Base-by-base conservation (phyloP, 2,329 filamentous ascomycete species). In the Nigrospora sphaerica region DNA sequence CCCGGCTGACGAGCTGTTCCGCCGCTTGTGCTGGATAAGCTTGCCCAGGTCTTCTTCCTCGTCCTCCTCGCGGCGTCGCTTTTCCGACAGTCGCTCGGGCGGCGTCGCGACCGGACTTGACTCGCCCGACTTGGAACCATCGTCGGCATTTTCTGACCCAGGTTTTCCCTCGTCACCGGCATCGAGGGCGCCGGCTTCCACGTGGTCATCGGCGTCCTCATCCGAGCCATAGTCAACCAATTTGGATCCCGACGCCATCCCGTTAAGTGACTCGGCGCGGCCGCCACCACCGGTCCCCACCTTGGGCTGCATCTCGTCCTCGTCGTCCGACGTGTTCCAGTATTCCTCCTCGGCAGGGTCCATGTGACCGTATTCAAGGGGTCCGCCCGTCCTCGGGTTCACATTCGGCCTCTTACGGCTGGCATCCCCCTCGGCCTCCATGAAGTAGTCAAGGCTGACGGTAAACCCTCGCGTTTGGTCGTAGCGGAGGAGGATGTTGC, bases 141-240 rank as follows among this genome's bases (percentile, higher is more conserved):
- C 59, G 16, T 59, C 57, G 14, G 28, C 50, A 51, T 49, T 53
- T 40, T 49, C 51, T 13, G 36, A 35, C n/a, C 36, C 52, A 32
- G 53, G 42, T 32, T 50, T 59, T 23, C 54, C 58, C 36, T 62
- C 58, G 12, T 60, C 58, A 7, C 36, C 42, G 13, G 56, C 56
- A 9, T 62, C 49, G 53, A 68, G 52, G 49, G 61, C 51, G 58
- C 74, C 54, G 57, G 74, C 62, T 47, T 83, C 74, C 38, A 78
- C 70, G 58, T 84, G 83, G 64, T 85, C 82, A 12, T 75, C 72
- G 46, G 78, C 81, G n/a, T 93, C 88, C 49, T 96, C 92, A 55
- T 96, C 91, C 34, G 95, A 95, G 0, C 85, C 81, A 61, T 98
- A 98, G 62, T 95, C 88, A 32, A 98, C 93, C 18, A 97, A 71